These are phyloP conservation scores for Trichosporon sp. DNA, from an alignment of 1,284 basidiomycete species.

Conservation along the genomic window DNA sequence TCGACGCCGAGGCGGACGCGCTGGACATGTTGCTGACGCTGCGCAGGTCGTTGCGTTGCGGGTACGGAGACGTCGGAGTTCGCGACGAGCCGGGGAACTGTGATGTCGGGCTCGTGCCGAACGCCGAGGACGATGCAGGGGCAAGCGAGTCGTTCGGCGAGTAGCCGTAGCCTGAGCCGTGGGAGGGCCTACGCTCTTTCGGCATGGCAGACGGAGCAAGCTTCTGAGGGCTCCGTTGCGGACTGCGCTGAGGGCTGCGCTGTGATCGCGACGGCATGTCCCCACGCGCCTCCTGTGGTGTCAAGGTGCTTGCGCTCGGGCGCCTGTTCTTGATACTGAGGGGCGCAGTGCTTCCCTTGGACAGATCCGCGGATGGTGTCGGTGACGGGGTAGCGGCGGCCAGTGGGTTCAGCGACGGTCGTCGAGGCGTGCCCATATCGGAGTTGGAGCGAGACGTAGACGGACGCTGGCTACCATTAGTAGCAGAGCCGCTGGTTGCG, in stretches of 20 bases:
- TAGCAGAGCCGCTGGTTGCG: background rate
- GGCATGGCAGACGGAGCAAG: background rate
- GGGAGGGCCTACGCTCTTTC: background rate
- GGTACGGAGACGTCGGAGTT: background rate
- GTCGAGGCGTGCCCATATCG: background rate
- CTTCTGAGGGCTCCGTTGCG: background rate
- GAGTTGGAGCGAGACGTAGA: background rate
- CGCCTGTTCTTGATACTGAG: constrained; percentile 18
- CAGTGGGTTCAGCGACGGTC: background rate
- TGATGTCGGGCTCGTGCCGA: background rate
- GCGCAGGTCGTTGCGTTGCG: background rate
- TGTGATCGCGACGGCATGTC: background rate
- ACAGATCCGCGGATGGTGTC: constrained; percentile 2
- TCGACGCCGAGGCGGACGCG: background rate
- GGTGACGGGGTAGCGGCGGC: background rate
- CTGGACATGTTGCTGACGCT: constrained; percentile 1
- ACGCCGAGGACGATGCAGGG: background rate
- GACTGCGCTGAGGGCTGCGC: background rate
- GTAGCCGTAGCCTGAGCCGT: background rate
- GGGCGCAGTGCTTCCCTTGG: constrained; percentile 18
- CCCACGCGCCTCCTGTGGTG: background rate
- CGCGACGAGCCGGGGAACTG: background rate
- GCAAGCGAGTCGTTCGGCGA: background rate
- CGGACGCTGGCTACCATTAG: background rate
- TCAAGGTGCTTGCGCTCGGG: background rate